A percentile compares a stretch with the other conserved stretches of the same genome.
phyloP scores from a whole-genome alignment of 148 eudicot genomes.

The Pharnaceum exiguum region DNA sequence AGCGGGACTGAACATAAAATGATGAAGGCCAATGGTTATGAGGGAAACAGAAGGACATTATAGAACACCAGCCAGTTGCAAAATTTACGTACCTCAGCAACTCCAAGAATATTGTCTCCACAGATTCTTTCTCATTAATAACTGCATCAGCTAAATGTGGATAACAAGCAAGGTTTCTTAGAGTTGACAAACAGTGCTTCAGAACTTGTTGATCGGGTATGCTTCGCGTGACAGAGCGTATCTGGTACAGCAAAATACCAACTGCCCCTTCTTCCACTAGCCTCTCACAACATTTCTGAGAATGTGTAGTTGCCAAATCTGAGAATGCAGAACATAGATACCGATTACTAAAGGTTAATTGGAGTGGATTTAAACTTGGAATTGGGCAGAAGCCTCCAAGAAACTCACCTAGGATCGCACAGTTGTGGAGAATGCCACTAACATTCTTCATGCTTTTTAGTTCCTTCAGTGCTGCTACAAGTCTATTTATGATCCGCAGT shows the following conservation, averaged over 20 bases:
- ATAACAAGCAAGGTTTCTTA: slow-evolving; percentile 73
- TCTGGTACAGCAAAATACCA: slow-evolving; percentile 57
- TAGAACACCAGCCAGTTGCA: not conserved
- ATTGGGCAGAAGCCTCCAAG: not conserved
- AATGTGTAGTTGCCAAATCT: slow-evolving; percentile 83
- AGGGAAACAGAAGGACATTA: not conserved
- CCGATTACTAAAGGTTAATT: not conserved
- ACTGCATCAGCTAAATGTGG: slow-evolving; percentile 58
- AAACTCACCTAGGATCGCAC: slow-evolving; percentile 72
- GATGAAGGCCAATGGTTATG: too few species aligned
- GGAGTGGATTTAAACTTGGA: not conserved
- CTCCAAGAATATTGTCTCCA: slow-evolving; percentile 57
- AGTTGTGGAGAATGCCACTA: slow-evolving; percentile 77
- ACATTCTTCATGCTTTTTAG: slow-evolving; percentile 80
- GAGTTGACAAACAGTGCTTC: slow-evolving; percentile 72
- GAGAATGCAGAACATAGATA: not conserved
- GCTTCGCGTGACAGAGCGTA: slow-evolving; percentile 83
- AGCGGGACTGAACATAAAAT: too few species aligned
- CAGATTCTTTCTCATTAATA: slow-evolving; percentile 41
- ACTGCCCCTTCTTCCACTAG: slow-evolving; percentile 89
- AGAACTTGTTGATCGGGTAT: slow-evolving; percentile 93
- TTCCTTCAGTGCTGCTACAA: slow-evolving; percentile 74
- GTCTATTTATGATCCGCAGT: slow-evolving; percentile 85
- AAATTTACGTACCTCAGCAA: slow-evolving; percentile 46
- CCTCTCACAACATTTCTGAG: slow-evolving; percentile 84